These are phyloP conservation scores for Paecilomyces niveus DNA, from an alignment of 2,329 filamentous ascomycete species.

Conservation along the genomic window DNA sequence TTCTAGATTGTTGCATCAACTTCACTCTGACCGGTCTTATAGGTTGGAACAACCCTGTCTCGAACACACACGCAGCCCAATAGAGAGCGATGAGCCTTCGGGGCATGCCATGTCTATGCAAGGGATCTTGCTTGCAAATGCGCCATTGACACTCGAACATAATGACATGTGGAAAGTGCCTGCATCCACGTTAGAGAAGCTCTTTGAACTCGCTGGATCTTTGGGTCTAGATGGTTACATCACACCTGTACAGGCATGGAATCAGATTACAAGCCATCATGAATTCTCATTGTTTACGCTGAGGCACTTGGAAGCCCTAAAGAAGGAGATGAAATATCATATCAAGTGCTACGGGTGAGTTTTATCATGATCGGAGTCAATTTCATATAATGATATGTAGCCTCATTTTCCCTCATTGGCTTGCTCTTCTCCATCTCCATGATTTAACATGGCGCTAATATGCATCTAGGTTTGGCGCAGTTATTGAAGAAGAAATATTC, in stretches of 20 bases:
- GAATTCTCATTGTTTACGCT: background rate
- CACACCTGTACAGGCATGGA: background rate
- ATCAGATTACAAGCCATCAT: background rate
- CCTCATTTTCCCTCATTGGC: background rate
- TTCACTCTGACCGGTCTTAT: background rate
- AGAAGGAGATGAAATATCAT: background rate
- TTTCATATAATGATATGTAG: background rate
- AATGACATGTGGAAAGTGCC: background rate
- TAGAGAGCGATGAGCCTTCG: background rate
- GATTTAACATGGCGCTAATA: background rate
- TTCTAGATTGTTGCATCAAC: background rate
- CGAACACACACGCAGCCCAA: background rate
- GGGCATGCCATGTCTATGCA: constrained; percentile 8
- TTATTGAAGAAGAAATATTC: background rate
- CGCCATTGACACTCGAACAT: background rate
- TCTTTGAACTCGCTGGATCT: background rate
- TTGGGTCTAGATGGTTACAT: background rate
- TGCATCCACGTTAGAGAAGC: background rate
- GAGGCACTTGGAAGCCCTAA: background rate
- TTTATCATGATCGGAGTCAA: background rate
- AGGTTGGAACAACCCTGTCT: background rate
- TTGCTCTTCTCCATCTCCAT: background rate
- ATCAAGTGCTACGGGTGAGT: background rate
- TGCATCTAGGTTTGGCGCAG: background rate
- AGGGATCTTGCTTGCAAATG: constrained; percentile 5